Evolutionary conservation across 345 rosid species (phyloP), one percentile per base, ranked within the genome.

Genomic region (Noccaea bulbosa): DNA sequence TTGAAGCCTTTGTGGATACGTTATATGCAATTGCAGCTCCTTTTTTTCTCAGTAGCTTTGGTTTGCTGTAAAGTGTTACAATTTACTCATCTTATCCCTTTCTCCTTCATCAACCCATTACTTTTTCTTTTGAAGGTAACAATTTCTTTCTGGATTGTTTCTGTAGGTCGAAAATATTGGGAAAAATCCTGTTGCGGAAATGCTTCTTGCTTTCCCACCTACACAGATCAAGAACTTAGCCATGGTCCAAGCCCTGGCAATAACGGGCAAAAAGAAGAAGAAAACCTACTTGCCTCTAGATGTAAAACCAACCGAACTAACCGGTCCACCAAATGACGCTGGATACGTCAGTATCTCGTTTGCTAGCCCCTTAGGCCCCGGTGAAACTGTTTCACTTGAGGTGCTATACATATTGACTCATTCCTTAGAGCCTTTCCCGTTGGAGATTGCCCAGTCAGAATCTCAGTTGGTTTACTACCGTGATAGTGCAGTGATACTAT

Each of bases 391-490:
- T 43, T 82, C 94, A n/a, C 50, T 95, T 11, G 99, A 95, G 79
- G 91, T 95, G 72, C 82, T 90, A 11, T 95, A 87, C 80, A 65
- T 85, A 44, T 68, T 90, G 73, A 88, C 98, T 9, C 97, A 88
- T 76, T 87, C 89, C 55, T 78, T 87, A 66, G 97, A 95, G 58
- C 97, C 99, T 75, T 95, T 90, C 79, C 99, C 99, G 0, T 70
- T 74, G 57, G 99, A 92, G 83, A 95, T 92, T 72, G 74, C 96
- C 62, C 97, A 95, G 76, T 86, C 96, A 55, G 99, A 95, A 67
- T 74, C 99, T 45, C 99, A 95, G 83, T 74, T 92, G 77, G 99
- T 95, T 54, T 85, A 83, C 80, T 92, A 81, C 72, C 91, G 74
- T 41, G 97, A 95, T 63, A 87, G 90, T 76, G 94, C 98, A 2